Evolutionary conservation across 805 yeast species (phyloP).

Genomic region (Kregervanrija fluxuum): DNA sequence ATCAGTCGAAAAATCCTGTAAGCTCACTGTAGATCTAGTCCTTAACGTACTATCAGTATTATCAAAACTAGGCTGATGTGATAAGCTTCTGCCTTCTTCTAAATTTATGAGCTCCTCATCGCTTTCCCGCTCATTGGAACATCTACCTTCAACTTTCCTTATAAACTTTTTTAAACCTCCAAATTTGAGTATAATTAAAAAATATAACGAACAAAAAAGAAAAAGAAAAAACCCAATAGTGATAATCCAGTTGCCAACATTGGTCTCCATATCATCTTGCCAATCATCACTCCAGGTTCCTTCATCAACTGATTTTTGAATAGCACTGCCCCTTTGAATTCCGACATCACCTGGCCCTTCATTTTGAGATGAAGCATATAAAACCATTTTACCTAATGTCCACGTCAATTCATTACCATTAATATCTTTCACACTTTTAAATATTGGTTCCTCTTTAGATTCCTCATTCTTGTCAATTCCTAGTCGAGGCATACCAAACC

Average conservation of each 20-base stretch:
- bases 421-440: constrained; percentile 75
- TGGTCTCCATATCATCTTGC: not conserved
- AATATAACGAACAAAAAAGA: not conserved
- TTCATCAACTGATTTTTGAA: constrained; percentile 16
- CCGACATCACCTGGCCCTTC: constrained; percentile 10
- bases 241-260: constrained; percentile 1
- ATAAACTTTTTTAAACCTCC: constrained; percentile 8
- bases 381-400: constrained; percentile 85
- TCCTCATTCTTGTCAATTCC: constrained; percentile 37
- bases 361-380: constrained; percentile 74
- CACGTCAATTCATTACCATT: constrained; percentile 87
- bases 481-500: constrained; percentile 77
- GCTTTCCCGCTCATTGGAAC: not conserved
- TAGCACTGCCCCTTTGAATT: constrained; percentile 14
- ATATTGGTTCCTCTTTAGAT: constrained; percentile 26
- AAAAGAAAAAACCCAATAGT: constrained; percentile 3
- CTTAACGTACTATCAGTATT: constrained; percentile 15
- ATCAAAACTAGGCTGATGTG: constrained; percentile 9
- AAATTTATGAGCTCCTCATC: constrained; percentile 6
- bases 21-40: constrained; percentile 25
- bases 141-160: constrained; percentile 1
- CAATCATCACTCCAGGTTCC: not conserved
- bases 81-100: constrained; percentile 10
- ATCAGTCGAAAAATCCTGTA: constrained; percentile 13
- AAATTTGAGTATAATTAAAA: constrained; percentile 4